Evolutionary conservation across 2,329 filamentous ascomycete genomes (phyloP), one percentile per base, ranked within the genome.

Genomic region (Penicillium sp.): DNA sequence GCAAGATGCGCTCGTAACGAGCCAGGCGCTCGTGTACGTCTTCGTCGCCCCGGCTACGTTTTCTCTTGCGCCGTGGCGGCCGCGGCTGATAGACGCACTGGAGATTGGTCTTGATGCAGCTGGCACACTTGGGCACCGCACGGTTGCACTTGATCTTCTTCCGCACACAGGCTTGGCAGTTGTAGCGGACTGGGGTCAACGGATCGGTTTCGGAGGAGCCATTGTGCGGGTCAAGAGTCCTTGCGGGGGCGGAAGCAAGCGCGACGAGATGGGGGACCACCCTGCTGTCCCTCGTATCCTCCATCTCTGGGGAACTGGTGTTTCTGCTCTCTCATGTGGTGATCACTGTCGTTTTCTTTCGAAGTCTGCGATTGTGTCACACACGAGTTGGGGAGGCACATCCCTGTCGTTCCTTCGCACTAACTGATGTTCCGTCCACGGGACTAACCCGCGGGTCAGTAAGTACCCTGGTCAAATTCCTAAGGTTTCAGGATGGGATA

Each of bases 131-230:
- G 13, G 77, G 73, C 14, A 67, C 59, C 40, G 60, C 55, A 56
- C 70, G 75, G 64, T 79, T 71, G 65, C 78, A 81, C 63, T 76
- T 79, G 8, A 80, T 75, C 60, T 81, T 81, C 45, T 76, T 68
- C 26, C 74, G 69, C 35, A 72, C 72, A 46, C 73, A 74, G 14
- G 55, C 6, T 45, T 66, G 65, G 52, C 65, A 70, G 35, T 58
- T 67, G 46, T 52, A 63, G 37, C 7, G 35, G 60, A 64, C 59
- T 37, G 55, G 26, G n/a, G 52, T 25, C 6, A 49, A 19, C 49
- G 30, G 10, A 11, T 49, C 51, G 26, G 52, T 28, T 22, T 33
- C 35, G 25, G 54, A 54, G 16, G 54, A 49, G 58, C 26, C 51
- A 42, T 33, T 52, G 35, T 28, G 22, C 16, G 43, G 4, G n/a